Evolutionary conservation across 768 basidiomycete genomes (phyloP).

Genomic region (Lactarius sp.): DNA sequence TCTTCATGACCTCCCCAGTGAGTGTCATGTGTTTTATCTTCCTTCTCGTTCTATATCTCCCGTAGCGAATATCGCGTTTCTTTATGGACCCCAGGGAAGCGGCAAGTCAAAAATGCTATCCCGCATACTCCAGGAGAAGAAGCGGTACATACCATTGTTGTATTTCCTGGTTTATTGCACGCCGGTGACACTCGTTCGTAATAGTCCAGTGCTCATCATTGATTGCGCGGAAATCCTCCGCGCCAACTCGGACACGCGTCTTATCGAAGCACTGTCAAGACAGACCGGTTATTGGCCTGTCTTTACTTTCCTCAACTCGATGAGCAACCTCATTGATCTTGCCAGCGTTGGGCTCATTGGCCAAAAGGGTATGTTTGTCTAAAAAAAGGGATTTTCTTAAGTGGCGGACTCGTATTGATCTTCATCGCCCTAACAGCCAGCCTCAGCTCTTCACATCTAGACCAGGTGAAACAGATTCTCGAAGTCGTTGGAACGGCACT

Average conservation of each 20-base stretch:
- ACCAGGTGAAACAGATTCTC: conserved; percentile 82
- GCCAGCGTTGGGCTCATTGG: conserved; percentile 92
- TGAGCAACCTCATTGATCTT: conserved; percentile 84
- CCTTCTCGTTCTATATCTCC: neutral
- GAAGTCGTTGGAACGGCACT: conserved; percentile 72
- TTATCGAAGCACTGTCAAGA: conserved; percentile 62
- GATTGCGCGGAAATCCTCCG: conserved; percentile 77
- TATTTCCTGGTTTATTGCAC: conserved; percentile 1
- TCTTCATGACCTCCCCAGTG: conserved; percentile 72
- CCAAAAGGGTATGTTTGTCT: conserved; percentile 64
- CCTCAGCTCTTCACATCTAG: conserved; percentile 67
- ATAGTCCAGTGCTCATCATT: conserved; percentile 52
- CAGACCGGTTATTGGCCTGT: conserved; percentile 90
- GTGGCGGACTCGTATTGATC: neutral
- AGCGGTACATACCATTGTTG: conserved; percentile 39
- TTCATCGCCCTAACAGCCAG: conserved; percentile 53
- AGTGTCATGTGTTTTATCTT: conserved; percentile 26
- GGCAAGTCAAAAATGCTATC: conserved; percentile 65
- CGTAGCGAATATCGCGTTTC: conserved; percentile 66
- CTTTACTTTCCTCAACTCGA: conserved; percentile 77
- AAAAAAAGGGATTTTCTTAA: neutral
- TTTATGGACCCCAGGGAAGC: conserved; percentile 81
- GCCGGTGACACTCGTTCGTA: conserved; percentile 42
- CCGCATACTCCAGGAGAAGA: conserved; percentile 45
- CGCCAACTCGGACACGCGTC: conserved; percentile 59